Conservation (phyloP, 2,329 filamentous ascomycete species). For the Penicillium sp. region DNA sequence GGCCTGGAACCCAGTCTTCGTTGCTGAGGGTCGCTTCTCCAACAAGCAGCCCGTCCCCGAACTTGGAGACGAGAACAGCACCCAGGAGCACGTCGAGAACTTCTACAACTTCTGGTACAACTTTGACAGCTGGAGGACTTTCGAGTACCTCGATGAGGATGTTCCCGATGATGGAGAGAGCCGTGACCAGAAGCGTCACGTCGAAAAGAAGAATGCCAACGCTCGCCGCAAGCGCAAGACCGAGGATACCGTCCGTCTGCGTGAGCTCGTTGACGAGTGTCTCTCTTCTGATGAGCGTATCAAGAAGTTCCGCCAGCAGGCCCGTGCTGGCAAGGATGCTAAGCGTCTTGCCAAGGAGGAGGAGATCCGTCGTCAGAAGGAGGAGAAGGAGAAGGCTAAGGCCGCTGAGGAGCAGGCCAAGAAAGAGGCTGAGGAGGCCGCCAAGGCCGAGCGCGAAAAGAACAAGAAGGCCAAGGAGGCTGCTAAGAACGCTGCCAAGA, state of each 20-base stretch:
- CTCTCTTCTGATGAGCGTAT: conserved; percentile 87
- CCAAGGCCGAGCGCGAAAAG: conserved; percentile 78
- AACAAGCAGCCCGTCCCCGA: conserved; percentile 82
- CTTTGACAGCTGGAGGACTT: conserved; percentile 96
- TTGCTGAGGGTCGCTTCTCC: conserved; percentile 88
- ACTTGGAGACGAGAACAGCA: conserved; percentile 78
- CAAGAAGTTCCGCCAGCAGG: conserved; percentile 92
- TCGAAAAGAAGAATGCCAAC: conserved; percentile 97
- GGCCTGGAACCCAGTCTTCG: conserved; percentile 86
- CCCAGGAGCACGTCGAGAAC: conserved; percentile 81
- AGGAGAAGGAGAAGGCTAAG: conserved; percentile 80
- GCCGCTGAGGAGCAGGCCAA: conserved; percentile 74
- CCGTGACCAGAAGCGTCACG: conserved; percentile 97
- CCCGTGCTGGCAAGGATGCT: conserved; percentile 93
- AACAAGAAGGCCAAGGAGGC: conserved; percentile 97
- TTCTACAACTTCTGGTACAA: conserved; percentile 99
- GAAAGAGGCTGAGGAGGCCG: conserved; percentile 79
- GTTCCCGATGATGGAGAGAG: conserved; percentile 98
- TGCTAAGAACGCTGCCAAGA: conserved; percentile 98
- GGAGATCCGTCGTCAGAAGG: conserved; percentile 78
- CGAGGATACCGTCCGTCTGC: conserved; percentile 87
- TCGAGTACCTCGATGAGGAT: conserved; percentile 98
- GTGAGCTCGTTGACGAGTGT: conserved; percentile 83
- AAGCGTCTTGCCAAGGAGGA: conserved; percentile 87
- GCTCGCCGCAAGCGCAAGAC: conserved; percentile 99